Evolutionary conservation across 805 yeast genomes (phyloP).

Genomic region (Cyberlindnera meyerae): DNA sequence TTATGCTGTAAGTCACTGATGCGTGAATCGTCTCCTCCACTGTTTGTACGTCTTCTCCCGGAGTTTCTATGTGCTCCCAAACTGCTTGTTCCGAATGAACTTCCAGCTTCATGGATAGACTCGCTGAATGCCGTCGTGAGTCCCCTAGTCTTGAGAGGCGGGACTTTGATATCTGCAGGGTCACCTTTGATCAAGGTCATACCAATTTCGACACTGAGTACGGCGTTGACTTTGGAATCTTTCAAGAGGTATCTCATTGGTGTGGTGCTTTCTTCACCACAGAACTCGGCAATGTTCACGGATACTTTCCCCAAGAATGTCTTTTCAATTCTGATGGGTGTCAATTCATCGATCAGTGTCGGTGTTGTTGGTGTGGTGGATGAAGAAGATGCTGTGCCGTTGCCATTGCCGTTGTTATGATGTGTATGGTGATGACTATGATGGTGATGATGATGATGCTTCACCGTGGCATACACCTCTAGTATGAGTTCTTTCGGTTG

Average conservation of each 20-base stretch:
- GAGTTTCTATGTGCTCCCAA: too few species aligned
- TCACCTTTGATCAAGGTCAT: conserved; percentile 42
- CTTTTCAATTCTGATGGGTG: conserved; percentile 21
- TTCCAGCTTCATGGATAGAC: conserved; percentile 10
- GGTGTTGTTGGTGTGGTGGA: conserved; percentile 1
- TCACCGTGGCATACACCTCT: conserved; percentile 39
- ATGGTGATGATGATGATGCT: conserved; percentile 15
- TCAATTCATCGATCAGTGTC: conserved; percentile 6
- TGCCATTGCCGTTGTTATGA: too few species aligned
- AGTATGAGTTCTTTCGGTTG: conserved; percentile 33
- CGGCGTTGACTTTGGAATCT: conserved; percentile 78
- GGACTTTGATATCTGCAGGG: conserved; percentile 37
- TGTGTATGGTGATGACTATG: too few species aligned
- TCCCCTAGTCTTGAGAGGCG: conserved; percentile 43
- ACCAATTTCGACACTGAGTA: conserved; percentile 56
- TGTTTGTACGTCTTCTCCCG: background rate
- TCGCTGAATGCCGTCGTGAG: conserved; percentile 36
- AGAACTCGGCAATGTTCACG: conserved; percentile 69
- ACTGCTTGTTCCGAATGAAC: conserved; percentile 9
- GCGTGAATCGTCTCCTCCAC: too few species aligned
- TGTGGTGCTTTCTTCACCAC: conserved; percentile 39
- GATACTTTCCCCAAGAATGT: conserved; percentile 60
- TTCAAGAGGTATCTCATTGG: conserved; percentile 65
- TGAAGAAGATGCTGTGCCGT: too few species aligned
- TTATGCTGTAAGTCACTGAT: too few species aligned